Conservation (phyloP, 345 rosid species). For the Raphanus sativus region DNA sequence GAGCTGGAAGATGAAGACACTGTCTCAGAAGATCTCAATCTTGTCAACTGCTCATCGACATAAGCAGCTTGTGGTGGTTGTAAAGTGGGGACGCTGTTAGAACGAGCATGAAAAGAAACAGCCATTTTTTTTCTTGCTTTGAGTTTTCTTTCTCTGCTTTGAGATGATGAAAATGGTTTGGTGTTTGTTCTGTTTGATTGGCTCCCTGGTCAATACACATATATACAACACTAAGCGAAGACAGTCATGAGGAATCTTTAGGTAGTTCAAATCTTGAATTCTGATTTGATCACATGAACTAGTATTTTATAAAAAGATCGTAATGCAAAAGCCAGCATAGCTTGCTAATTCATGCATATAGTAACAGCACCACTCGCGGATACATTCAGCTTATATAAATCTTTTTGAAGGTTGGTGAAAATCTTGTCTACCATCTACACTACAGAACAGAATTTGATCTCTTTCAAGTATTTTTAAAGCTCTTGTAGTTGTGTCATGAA, state of each 20-base stretch:
- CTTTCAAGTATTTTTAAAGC: background rate
- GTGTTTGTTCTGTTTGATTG: slow-evolving; percentile 17
- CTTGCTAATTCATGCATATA: slow-evolving; percentile 2
- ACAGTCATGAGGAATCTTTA: background rate
- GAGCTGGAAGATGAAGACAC: slow-evolving; percentile 40
- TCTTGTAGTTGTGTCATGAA: slow-evolving; percentile 12
- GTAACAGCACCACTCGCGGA: slow-evolving; percentile 5
- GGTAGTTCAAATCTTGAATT: slow-evolving; percentile 9
- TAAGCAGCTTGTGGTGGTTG: slow-evolving; percentile 44
- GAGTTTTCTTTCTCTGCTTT: background rate
- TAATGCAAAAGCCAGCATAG: background rate
- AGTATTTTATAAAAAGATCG: background rate
- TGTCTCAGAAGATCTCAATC: slow-evolving; percentile 37
- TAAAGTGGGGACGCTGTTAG: slow-evolving; percentile 48
- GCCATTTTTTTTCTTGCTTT: slow-evolving; percentile 46
- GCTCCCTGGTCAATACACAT: slow-evolving; percentile 10
- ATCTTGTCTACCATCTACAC: slow-evolving; percentile 25
- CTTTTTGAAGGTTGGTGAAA: background rate
- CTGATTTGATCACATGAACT: slow-evolving; percentile 6
- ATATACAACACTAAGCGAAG: background rate
- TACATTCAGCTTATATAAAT: slow-evolving; percentile 10
- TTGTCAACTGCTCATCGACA: slow-evolving; percentile 39
- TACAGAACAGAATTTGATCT: slow-evolving; percentile 8
- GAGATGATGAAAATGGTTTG: slow-evolving; percentile 10
- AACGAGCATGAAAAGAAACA: slow-evolving; percentile 45